Conservation (phyloP, 352 stramenopile genomes). For the Globisporangium nunn region DNA sequence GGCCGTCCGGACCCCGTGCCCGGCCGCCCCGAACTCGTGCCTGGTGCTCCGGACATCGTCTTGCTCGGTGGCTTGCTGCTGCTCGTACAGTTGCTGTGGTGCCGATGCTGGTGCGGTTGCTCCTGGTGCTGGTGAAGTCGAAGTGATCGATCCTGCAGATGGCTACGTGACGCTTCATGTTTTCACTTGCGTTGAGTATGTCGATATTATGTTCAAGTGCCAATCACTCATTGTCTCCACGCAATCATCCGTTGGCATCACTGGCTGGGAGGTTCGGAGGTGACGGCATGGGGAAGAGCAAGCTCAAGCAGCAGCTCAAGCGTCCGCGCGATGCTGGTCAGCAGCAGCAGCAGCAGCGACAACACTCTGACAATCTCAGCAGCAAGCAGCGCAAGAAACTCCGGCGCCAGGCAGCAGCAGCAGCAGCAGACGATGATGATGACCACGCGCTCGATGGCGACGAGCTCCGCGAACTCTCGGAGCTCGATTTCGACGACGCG, state of each 20-base stretch:
- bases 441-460: slow-evolving; percentile 16
- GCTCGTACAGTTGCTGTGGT: not conserved
- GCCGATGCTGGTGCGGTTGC: not conserved
- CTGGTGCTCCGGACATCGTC: slow-evolving; percentile 28
- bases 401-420: slow-evolving; percentile 12
- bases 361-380: not conserved
- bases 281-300: slow-evolving; percentile 32
- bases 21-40: slow-evolving; percentile 52
- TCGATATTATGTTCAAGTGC: too few species aligned
- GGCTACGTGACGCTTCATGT: not conserved
- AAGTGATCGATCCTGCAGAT: too few species aligned
- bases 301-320: slow-evolving; percentile 30
- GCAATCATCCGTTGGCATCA: not conserved
- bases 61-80: not conserved
- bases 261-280: not conserved
- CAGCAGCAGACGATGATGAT: slow-evolving; percentile 9
- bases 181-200: not conserved
- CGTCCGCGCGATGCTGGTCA: slow-evolving; percentile 8
- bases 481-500: slow-evolving; percentile 48
- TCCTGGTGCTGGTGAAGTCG: not conserved
- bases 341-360: not conserved
- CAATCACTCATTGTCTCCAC: not conserved
- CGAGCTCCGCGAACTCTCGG: slow-evolving; percentile 26
- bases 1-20: slow-evolving; percentile 33
- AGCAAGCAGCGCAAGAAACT: slow-evolving; percentile 18